phyloP scores from a whole-genome alignment of 768 basidiomycete genomes.

The Lactarius akahatsu region DNA sequence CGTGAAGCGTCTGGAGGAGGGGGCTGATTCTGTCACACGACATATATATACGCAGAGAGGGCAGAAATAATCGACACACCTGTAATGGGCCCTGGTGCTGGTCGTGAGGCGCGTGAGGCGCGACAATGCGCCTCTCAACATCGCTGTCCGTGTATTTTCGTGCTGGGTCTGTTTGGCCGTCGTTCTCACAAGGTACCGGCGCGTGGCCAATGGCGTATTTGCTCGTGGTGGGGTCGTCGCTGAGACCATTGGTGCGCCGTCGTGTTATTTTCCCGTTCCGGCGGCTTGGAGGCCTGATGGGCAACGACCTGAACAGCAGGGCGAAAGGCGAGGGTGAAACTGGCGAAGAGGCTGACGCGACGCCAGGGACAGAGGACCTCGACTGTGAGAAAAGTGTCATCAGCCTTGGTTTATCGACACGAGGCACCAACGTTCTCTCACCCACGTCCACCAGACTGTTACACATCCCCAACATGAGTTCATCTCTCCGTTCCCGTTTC shows the following conservation, averaged over 20 bases:
- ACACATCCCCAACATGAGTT: not conserved
- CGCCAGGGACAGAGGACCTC: not conserved
- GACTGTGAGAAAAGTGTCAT: not conserved
- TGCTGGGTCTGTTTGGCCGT: not conserved
- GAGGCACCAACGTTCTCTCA: too few relatives aligned
- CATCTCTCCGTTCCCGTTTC: not conserved
- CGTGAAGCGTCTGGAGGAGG: not conserved
- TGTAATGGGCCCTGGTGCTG: not conserved
- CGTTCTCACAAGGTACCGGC: not conserved
- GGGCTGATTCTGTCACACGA: slow-evolving; percentile 3
- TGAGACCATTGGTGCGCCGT: too few relatives aligned
- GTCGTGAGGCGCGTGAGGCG: too few relatives aligned
- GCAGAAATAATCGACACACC: not conserved
- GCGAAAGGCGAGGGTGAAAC: slow-evolving; percentile 18
- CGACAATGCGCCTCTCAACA: not conserved
- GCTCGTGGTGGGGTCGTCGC: not conserved
- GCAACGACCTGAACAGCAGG: not conserved
- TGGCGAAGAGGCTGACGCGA: not conserved
- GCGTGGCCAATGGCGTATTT: too few relatives aligned
- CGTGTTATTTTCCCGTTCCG: too few relatives aligned
- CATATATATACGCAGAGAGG: not conserved
- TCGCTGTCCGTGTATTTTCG: not conserved
- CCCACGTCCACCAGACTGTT: too few relatives aligned
- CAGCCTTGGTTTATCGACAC: too few relatives aligned
- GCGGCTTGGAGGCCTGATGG: too few relatives aligned